Evolutionary conservation across 148 eudicot genomes (phyloP).

Genomic region (Dianthus caryophyllus): DNA sequence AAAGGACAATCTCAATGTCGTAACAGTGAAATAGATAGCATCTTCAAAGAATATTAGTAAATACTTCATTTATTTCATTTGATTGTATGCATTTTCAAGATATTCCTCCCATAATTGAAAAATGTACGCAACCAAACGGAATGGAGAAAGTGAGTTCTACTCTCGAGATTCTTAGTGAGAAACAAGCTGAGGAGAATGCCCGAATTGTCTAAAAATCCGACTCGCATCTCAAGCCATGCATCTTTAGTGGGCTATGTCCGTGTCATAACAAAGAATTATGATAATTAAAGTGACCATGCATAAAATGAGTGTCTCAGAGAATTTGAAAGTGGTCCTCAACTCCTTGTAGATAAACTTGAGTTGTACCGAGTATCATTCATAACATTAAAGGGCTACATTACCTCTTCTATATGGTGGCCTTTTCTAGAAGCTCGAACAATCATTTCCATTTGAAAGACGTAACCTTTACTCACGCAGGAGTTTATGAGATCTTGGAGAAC

Average conservation of each 20-base stretch:
- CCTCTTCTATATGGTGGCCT: constrained; percentile 92
- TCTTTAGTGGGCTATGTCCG: neutral
- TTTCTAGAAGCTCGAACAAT: constrained; percentile 93
- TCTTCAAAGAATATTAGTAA: too few species aligned
- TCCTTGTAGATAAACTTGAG: too few species aligned
- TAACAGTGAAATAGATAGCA: neutral
- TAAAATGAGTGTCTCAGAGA: too few species aligned
- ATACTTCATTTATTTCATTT: too few species aligned
- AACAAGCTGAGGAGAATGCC: too few species aligned
- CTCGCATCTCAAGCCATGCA: neutral
- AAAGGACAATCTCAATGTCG: neutral
- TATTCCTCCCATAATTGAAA: too few species aligned
- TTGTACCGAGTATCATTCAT: neutral
- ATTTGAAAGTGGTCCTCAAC: too few species aligned
- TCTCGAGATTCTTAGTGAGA: too few species aligned
- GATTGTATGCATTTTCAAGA: too few species aligned
- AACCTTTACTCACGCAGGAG: constrained; percentile 84
- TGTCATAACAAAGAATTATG: neutral
- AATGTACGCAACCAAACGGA: too few species aligned
- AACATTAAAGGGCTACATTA: constrained; percentile 15
- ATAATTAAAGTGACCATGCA: neutral
- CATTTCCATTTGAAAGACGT: constrained; percentile 97
- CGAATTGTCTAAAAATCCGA: too few species aligned
- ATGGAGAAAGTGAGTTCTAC: too few species aligned
- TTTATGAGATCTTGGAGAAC: constrained; percentile 89